A percentile compares a stretch with the other conserved stretches of the same genome.
phyloP scores from a whole-genome alignment of 169 alveolate species.

The Eimeria nieschulzi region DNA sequence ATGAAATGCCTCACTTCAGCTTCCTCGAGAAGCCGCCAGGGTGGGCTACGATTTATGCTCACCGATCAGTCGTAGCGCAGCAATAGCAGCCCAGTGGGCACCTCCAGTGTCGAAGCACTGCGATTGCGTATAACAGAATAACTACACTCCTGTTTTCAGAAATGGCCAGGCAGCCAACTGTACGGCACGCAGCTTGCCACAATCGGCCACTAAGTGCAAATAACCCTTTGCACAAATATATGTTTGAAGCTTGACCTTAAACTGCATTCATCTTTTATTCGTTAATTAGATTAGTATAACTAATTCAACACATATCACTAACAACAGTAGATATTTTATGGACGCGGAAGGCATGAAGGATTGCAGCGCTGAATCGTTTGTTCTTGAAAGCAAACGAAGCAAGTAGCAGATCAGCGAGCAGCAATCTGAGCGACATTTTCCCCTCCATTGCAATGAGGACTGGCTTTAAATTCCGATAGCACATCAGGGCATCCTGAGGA shows the following conservation, averaged over 20 bases:
- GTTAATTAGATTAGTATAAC: no score
- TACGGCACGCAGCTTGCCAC: no score
- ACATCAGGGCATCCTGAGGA: constrained; percentile 56
- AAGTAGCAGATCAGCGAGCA: constrained; percentile 65
- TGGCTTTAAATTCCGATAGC: constrained; percentile 67
- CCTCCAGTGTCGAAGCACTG: constrained; percentile 69
- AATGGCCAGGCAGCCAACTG: no score
- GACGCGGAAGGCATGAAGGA: constrained; percentile 62
- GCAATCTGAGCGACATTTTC: constrained; percentile 59
- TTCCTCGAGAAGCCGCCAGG: no score
- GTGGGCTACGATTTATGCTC: neutral
- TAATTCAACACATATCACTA: neutral
- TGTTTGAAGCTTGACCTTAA: no score
- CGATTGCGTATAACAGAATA: neutral
- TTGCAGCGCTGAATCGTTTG: constrained; percentile 53
- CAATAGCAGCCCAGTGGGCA: constrained; percentile 73
- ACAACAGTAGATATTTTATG: constrained; percentile 57
- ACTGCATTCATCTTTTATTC: no score
- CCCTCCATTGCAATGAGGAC: constrained; percentile 66
- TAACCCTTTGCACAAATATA: no score
- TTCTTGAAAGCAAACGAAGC: constrained; percentile 73
- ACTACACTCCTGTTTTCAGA: no score
- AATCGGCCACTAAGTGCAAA: no score
- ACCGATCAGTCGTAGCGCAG: constrained; percentile 74
- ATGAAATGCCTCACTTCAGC: no score